These are phyloP conservation scores for Pseudogymnoascus sp. DNA, from an alignment of 2,329 filamentous ascomycete species.

Conservation along the genomic window DNA sequence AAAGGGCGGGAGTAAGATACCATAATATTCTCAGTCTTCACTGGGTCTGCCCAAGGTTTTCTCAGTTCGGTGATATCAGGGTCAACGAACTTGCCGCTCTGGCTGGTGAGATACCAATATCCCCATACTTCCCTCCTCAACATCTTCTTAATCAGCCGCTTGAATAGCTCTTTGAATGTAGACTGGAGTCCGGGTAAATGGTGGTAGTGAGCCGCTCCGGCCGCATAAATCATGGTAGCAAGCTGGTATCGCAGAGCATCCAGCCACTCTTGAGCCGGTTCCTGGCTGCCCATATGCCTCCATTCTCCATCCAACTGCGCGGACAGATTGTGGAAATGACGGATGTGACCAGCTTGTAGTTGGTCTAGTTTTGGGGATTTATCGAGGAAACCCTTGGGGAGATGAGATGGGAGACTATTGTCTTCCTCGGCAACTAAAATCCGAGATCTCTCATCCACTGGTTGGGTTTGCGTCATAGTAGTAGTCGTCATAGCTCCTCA, in stretches of 20 bases:
- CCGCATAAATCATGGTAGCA: slow-evolving; percentile 32
- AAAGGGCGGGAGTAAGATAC: background rate
- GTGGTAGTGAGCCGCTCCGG: slow-evolving; percentile 31
- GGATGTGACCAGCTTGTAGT: slow-evolving; percentile 29
- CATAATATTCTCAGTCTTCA: slow-evolving; percentile 35
- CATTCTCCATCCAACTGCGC: slow-evolving; percentile 25
- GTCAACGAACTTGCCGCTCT: slow-evolving; percentile 28
- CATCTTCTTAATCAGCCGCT: slow-evolving; percentile 33
- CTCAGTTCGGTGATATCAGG: slow-evolving; percentile 32
- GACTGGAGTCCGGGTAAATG: slow-evolving; percentile 29
- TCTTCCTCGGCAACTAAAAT: background rate
- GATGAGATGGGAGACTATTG: background rate
- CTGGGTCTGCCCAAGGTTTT: slow-evolving; percentile 34
- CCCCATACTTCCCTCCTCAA: slow-evolving; percentile 34
- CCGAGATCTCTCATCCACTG: background rate
- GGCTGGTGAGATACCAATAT: slow-evolving; percentile 34
- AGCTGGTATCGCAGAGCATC: slow-evolving; percentile 12
- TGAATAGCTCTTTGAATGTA: slow-evolving; percentile 29
- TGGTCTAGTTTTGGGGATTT: slow-evolving; percentile 13
- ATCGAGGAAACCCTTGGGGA: background rate
- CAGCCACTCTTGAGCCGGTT: slow-evolving; percentile 31
- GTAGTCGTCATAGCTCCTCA: background rate
- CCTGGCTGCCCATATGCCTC: slow-evolving; percentile 28
- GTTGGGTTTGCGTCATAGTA: background rate
- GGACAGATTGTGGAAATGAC: slow-evolving; percentile 30